phyloP scores from a whole-genome alignment of 352 stramenopile species.

The Phytopythium delawarense region DNA sequence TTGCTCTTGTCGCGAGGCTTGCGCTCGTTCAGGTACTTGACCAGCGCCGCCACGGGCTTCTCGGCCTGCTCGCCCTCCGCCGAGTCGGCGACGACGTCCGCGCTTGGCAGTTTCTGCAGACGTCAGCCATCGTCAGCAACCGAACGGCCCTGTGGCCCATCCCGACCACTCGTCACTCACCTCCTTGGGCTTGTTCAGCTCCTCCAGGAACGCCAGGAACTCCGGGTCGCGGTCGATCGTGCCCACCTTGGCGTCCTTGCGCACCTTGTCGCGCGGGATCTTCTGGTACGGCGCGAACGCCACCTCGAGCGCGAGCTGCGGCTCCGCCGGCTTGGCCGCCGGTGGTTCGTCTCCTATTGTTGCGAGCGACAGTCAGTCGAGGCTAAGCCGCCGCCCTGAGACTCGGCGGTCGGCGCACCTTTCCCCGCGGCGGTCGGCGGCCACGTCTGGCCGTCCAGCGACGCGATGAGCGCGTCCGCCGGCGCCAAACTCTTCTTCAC shows the following conservation, averaged over 20 bases:
- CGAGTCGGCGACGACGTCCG: conserved; percentile 46
- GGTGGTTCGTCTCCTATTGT: neutral
- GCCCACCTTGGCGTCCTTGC: conserved; percentile 71
- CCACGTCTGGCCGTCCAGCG: conserved; percentile 48
- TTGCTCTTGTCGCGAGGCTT: conserved; percentile 68
- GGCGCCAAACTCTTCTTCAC: conserved; percentile 60
- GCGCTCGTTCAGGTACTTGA: conserved; percentile 82
- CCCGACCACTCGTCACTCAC: conserved; percentile 17
- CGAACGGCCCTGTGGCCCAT: neutral
- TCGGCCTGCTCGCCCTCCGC: conserved; percentile 48
- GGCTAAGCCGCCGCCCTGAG: neutral
- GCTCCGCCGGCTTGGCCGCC: neutral
- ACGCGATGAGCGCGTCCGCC: conserved; percentile 41
- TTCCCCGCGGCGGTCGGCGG: conserved; percentile 9
- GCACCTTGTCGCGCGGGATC: conserved; percentile 72
- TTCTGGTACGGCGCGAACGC: conserved; percentile 81
- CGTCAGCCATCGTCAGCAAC: neutral
- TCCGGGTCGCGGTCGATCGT: conserved; percentile 73
- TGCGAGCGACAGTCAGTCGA: neutral
- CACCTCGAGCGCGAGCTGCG: conserved; percentile 34
- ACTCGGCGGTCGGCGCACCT: neutral
- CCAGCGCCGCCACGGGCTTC: conserved; percentile 67
- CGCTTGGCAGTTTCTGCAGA: conserved; percentile 65
- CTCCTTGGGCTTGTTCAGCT: conserved; percentile 59
- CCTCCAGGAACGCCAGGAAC: conserved; percentile 71